Base-by-base conservation (phyloP, 2,329 filamentous ascomycete genomes). In the Trichoderma sp. region DNA sequence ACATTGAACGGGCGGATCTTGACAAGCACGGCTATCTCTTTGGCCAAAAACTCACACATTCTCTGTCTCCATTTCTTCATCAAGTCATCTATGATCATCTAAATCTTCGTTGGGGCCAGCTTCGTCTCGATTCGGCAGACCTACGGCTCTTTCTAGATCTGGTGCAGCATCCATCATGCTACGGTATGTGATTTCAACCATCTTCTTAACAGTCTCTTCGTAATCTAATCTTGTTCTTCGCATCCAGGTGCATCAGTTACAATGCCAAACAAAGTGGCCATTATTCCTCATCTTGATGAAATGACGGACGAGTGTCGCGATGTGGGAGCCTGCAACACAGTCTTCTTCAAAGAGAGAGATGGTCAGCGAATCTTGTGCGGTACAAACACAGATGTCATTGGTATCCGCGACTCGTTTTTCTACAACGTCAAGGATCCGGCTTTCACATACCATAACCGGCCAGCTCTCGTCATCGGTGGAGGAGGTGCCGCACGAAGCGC, bases 241-340 rank as follows among this genome's bases (percentile, higher is more conserved):
- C 29, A 2, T 27, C 12, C n/a, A 65, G 63, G 63, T 4, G 63
- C 63, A 56, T 65, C 63, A 5, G 63, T 65, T 10, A 65, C 63
- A 29, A 65, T 65, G 63, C 63, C 63, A 25, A 65, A 65, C 35
- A 65, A 65, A 17, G 63, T 65, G 19, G 63, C 63, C 5, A 65
- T 65, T 12, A 39, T 65, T 5, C 63, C 63, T 15, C n/a, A 65
- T 15, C 63, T 65, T 25, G 63, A 65, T 56, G 63, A 65, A 48
- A 56, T 48, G 63, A 65, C 63, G 5, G 63, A 65, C 17, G 63
- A 65, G 25, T 65, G 63, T 25, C 63, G 63, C 10, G 63, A 65
- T 8, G 63, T 65, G 12, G 63, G 63, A 54, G 63, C 63, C 25
- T 65, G 63, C 63, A 65, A 65, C 63, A 65, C 63, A 34, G 63